Base-by-base conservation (phyloP, 352 stramenopile species). In the Phytophthora idaei region DNA sequence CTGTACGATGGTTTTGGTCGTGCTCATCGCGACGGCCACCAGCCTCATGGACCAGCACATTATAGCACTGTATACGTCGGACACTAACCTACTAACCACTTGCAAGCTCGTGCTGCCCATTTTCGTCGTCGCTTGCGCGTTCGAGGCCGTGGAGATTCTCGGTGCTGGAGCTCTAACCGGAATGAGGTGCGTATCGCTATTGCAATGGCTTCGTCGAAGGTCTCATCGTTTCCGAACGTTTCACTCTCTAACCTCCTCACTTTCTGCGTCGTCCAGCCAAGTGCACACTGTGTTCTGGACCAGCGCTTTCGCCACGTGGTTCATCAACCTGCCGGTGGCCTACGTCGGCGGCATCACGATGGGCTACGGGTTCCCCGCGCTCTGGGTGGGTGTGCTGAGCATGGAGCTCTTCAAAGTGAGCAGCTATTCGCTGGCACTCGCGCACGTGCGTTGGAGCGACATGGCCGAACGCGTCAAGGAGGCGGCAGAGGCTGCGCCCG, bases 341-440 rank as follows among this genome's bases (percentile, higher is more conserved):
- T 91, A 91, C 60, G 15, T 57, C 5, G 62, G 59, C 73, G 74
- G 69, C 15, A 63, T 91, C 36, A 81, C 73, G 3, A 36, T 89
- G 31, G 76, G 77, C 27, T 83, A 80, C 41, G 82, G 82, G 5
- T 90, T 93, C 42, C 71, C 76, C 3, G 85, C 77, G 21, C 76
- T 93, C 34, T 93, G 84, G 82, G 39, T 77, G 42, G 82, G 82
- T 15, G 77, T 90, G 34, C 48, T 89, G n/a, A 65, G 62, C 29
- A 90, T 90, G 80, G 82, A 90, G 51, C 48, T 85, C 14, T 85
- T 90, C 58, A 93, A 91, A 66, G 67, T 88, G 29, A 48, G 56
- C 15, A 80, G 68, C 46, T 90, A 89, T 69, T 69, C 66, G 21
- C 27, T 82, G 15, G 74, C 67, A 12, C 73, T 90, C 9, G 61